Evolutionary conservation across 2,329 filamentous ascomycete genomes (phyloP).

Genomic region (Claviceps africana): DNA sequence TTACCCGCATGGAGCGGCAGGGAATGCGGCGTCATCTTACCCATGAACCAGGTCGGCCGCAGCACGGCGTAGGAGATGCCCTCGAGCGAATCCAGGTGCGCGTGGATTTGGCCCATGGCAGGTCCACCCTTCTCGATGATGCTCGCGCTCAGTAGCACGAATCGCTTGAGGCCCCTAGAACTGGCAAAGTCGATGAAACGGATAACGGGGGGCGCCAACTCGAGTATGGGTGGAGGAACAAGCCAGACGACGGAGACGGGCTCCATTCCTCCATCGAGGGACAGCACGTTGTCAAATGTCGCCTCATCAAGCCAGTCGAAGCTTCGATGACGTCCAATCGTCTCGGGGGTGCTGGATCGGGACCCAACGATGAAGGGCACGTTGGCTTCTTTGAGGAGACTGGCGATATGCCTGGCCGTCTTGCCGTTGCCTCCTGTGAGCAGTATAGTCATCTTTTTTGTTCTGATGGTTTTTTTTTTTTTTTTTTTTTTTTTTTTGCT

Average conservation of each 20-base stretch:
- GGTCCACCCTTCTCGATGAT: not conserved
- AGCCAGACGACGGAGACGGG: not conserved
- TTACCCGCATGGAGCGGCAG: rapidly evolving
- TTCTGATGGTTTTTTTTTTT: not conserved
- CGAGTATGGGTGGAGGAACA: not conserved
- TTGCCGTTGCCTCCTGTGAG: not conserved
- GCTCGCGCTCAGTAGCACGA: conserved; percentile 1
- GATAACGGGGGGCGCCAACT: not conserved
- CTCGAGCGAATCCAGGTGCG: not conserved
- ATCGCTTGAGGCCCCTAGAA: not conserved
- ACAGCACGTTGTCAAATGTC: not conserved
- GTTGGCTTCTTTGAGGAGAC: not conserved
- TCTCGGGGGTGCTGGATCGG: not conserved
- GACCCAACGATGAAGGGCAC: not conserved
- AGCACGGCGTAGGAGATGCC: not conserved
- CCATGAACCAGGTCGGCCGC: conserved; percentile 1
- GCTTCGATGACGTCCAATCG: not conserved
- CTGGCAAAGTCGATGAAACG: not conserved
- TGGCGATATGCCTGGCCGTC: not conserved
- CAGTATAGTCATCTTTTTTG: not conserved
- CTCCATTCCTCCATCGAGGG: not conserved
- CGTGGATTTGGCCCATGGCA: conserved; percentile 1
- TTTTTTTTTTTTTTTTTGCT: no score
- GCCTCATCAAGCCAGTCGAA: not conserved
- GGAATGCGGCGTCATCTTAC: not conserved